Percentiles rank a stretch among this genome's conserved stretches.
Conservation (phyloP, 192 early-diverging fungal species). For the Backusella psychrophila region DNA sequence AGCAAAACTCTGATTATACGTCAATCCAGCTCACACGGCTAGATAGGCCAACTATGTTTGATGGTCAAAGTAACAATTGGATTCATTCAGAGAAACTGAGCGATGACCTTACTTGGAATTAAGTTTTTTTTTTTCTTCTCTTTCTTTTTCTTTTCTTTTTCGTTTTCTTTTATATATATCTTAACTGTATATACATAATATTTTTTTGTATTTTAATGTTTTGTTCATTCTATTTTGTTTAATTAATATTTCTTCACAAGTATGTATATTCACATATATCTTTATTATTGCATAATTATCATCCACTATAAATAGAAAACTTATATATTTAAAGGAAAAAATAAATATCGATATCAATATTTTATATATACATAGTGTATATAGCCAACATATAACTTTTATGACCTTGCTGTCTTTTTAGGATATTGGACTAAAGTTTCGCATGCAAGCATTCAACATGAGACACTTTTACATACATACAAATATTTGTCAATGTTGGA, state of each 20-base stretch:
- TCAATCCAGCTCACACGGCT: background rate
- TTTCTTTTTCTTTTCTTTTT: background rate
- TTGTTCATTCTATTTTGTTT: background rate
- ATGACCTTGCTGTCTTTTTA: no score
- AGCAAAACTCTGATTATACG: background rate
- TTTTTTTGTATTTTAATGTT: background rate
- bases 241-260: background rate
- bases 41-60: slow-evolving; percentile 2
- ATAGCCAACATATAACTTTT: no score
- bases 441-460: no score
- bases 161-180: background rate
- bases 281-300: background rate
- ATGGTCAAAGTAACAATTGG: background rate
- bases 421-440: no score
- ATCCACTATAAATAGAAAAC: background rate
- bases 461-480: no score
- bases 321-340: background rate
- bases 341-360: background rate
- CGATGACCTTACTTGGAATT: background rate
- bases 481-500: no score
- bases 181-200: slow-evolving; percentile 1
- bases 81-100: slow-evolving; percentile 8
- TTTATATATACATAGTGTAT: no score
- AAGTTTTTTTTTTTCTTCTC: background rate
- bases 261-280: background rate